Base-by-base conservation (phyloP, 768 basidiomycete species). In the Mycena capillaripes region DNA sequence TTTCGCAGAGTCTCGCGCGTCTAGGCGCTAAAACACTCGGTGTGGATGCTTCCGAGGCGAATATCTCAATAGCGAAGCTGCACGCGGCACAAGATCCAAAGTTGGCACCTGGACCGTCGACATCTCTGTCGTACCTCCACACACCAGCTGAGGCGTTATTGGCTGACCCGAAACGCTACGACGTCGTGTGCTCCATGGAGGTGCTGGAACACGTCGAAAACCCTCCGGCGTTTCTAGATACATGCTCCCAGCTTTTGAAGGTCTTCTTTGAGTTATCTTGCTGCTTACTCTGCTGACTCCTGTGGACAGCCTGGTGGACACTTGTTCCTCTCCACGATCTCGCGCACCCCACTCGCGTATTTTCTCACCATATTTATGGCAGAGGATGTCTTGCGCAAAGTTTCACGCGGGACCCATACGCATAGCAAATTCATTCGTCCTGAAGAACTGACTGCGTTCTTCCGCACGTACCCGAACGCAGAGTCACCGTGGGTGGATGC, bases 151-250 rank as follows among this genome's bases (percentile, higher is more conserved):
- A 98, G 78, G 86, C 86, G 0, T 87, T 99, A 4, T 82, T 95
- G 32, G 78, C 86, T 14, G 90, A 91, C 6, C 80, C 88, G 17
- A 87, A 86, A 75, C 89, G 89, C 61, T 99, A 93, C 79, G 97
- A 99, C 79, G 89, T 97, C 23, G 97, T 99, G 17, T 98, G 96
- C 79, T 94, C 97, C 12, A 95, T 99, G 95, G 98, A 99, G 81
- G 97, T 99, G 10, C 79, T 99, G 34, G 98, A 99, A 83, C 98
- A 99, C 78, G 98, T 99, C 60, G 95, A 98, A 79, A 93, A 97
- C 77, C 97, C 98, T 1, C 86, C 90, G 8, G 86, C 88, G 9
- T 99, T 99, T 81, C 87, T 99, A 58, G 85, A 89, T 32, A 90
- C 92, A 44, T 93, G 96, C 75, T 94, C 94, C 0, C 87, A 92